Evolutionary conservation across 75 land plant genomes (phyloP), one percentile per base, ranked within the genome.

Genomic region (Picea glauca): DNA sequence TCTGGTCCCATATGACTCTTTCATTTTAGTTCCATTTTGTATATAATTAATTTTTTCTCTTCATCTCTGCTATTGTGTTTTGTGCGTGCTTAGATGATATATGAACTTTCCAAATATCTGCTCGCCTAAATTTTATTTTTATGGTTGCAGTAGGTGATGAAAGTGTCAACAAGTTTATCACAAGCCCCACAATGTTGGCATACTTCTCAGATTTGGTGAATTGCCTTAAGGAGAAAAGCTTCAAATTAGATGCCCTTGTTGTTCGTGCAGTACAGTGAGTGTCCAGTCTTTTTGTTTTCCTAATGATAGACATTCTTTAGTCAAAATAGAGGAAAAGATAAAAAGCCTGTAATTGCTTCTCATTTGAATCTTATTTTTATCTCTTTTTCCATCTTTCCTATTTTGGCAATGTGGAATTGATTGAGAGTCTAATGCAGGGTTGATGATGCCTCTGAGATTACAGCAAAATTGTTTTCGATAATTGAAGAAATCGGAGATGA

Each of bases 401-500:
- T 17, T 76, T 8, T 60, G 18, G 21, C 12, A 57, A 26, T 26
- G 26, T 26, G 26, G 26, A 26, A 26, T 31, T 38, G 61, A 26
- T 70, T 70, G 50, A 70, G 50, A 14, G 50, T 15, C 12, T 58
- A 56, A 66, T 86, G 74, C 90, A 92, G 94, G 83, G 85, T 81
- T 62, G 81, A 79, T 61, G 86, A 81, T 61, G 80, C 89, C 76
- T 15, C 31, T 59, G 80, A 81, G 78, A 82, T 58, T 78, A 81
- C 64, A 31, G 82, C 77, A 32, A 79, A 83, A 35, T 76, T 92
- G 75, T 63, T 88, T 67, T 63, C 76, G 59, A 84, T 81, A 32
- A 78, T 84, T 78, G 93, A 90, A 75, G 88, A 90, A 83, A 84
- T 87, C 75, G 85, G 82, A 38, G 94, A 92, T 72, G 90, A 91